A percentile compares a stretch with the other conserved stretches of the same genome.
Conservation (phyloP, 2,329 filamentous ascomycete species). For the Shiraia sp. region DNA sequence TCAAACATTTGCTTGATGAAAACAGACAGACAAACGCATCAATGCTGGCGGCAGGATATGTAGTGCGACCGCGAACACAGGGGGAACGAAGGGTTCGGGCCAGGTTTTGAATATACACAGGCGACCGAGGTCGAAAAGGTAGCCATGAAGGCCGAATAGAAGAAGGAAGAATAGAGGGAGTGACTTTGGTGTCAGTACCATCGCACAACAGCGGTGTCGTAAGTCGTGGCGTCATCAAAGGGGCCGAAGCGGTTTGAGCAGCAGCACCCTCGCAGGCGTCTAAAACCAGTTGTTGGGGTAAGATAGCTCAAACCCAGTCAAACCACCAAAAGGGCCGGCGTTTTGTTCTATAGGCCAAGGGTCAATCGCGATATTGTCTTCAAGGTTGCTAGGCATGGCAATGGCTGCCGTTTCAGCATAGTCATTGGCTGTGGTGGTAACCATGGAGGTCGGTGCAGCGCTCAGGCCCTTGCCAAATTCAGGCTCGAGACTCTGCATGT, state of each 20-base stretch:
- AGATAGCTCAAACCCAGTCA: slow-evolving; percentile 29
- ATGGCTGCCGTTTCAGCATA: slow-evolving; percentile 37
- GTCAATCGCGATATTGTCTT: slow-evolving; percentile 34
- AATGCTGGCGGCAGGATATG: slow-evolving; percentile 17
- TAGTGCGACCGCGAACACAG: slow-evolving; percentile 27
- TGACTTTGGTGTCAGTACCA: slow-evolving; percentile 25
- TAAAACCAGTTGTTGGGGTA: slow-evolving; percentile 40
- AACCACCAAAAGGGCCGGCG: slow-evolving; percentile 26
- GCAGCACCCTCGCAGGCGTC: slow-evolving; percentile 24
- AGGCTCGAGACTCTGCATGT: slow-evolving; percentile 31
- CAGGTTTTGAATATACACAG: slow-evolving; percentile 42
- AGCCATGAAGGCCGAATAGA: slow-evolving; percentile 18
- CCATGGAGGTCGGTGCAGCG: slow-evolving; percentile 25
- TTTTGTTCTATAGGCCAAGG: slow-evolving; percentile 38
- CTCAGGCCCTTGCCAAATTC: slow-evolving; percentile 34
- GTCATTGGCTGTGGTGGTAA: slow-evolving; percentile 23
- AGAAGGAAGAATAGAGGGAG: slow-evolving; percentile 26
- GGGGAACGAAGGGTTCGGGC: slow-evolving; percentile 22
- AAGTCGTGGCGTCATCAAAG: slow-evolving; percentile 41
- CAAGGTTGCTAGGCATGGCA: slow-evolving; percentile 35
- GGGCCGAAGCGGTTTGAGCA: slow-evolving; percentile 14
- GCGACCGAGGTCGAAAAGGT: slow-evolving; percentile 34
- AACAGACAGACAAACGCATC: slow-evolving; percentile 11
- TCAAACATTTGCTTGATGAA: slow-evolving; percentile 19
- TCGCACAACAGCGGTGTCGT: slow-evolving; percentile 42